Percentiles rank a stretch among this genome's conserved stretches.
phyloP scores from a whole-genome alignment of 345 rosid species.

The Melaleuca quinquenervia region DNA sequence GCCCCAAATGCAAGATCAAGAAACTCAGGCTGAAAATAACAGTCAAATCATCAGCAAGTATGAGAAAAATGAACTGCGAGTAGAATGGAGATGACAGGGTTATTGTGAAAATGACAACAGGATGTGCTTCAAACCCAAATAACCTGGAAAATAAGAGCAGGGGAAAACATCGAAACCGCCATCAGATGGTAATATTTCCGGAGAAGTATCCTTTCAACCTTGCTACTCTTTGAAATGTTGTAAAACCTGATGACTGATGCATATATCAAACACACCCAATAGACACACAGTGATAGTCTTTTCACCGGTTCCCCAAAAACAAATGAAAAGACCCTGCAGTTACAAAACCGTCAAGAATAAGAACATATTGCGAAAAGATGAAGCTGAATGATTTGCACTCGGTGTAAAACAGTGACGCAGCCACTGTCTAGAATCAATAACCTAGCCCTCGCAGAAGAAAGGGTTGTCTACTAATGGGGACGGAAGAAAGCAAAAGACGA shows the following conservation, averaged over 20 bases:
- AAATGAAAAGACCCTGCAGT: conserved; percentile 62
- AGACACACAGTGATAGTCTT: conserved; percentile 67
- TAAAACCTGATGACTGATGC: conserved; percentile 67
- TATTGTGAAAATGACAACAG: background rate
- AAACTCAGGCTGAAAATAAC: conserved; percentile 68
- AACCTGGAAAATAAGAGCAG: conserved; percentile 95
- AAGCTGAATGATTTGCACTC: background rate
- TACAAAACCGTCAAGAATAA: background rate
- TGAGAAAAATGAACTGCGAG: background rate
- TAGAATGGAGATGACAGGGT: background rate
- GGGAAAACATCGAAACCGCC: conserved; percentile 95
- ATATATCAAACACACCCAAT: conserved; percentile 62
- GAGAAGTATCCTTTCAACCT: conserved; percentile 90
- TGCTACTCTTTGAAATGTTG: conserved; percentile 77
- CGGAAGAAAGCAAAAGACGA: background rate
- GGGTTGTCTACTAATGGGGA: background rate
- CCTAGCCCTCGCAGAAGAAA: background rate
- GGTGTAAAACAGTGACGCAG: background rate
- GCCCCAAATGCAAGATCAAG: conserved; percentile 96
- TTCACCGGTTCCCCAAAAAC: conserved; percentile 67
- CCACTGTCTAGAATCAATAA: background rate
- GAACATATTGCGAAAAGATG: background rate
- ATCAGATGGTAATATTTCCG: conserved; percentile 90
- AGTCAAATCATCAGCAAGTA: background rate
- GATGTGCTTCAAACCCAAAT: conserved; percentile 3